phyloP scores from a whole-genome alignment of 371 early-diverging fungal genomes.

The Mucor ambiguus region DNA sequence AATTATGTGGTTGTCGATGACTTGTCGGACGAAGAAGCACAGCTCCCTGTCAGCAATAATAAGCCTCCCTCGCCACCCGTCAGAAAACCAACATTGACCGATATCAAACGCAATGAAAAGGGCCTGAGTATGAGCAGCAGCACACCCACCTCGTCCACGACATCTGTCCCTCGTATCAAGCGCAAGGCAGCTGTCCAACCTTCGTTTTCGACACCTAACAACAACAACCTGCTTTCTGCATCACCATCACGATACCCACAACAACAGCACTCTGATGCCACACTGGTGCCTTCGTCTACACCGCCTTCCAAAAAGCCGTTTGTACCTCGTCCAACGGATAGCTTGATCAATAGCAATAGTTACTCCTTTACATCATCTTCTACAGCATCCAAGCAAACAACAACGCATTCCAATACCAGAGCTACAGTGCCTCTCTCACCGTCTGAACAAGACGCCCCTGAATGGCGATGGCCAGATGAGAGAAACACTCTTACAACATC shows the following conservation, averaged over 20 bases:
- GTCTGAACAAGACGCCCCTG: conserved; percentile 5
- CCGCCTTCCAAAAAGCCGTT: background rate
- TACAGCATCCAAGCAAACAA: background rate
- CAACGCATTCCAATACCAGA: background rate
- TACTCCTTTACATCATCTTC: background rate
- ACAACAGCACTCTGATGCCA: background rate
- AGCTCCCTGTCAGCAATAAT: background rate
- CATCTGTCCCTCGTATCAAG: background rate
- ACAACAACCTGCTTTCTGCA: background rate
- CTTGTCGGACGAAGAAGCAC: conserved; percentile 7
- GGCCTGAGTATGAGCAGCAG: conserved; percentile 5
- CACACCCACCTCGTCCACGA: background rate
- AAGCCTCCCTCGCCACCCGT: conserved; percentile 9
- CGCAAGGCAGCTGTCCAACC: background rate
- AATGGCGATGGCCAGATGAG: conserved; percentile 24
- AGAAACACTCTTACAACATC: background rate
- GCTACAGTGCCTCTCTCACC: background rate
- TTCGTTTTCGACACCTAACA: conserved; percentile 14
- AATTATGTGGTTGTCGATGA: conserved; percentile 47
- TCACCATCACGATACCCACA: background rate
- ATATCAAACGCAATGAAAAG: conserved; percentile 2
- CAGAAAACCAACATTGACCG: conserved; percentile 18
- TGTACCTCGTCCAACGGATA: background rate
- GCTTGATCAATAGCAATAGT: background rate
- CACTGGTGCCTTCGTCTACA: background rate